Evolutionary conservation across 1,284 basidiomycete species (phyloP), one percentile per base, ranked within the genome.

Genomic region (Puccinia hordei): DNA sequence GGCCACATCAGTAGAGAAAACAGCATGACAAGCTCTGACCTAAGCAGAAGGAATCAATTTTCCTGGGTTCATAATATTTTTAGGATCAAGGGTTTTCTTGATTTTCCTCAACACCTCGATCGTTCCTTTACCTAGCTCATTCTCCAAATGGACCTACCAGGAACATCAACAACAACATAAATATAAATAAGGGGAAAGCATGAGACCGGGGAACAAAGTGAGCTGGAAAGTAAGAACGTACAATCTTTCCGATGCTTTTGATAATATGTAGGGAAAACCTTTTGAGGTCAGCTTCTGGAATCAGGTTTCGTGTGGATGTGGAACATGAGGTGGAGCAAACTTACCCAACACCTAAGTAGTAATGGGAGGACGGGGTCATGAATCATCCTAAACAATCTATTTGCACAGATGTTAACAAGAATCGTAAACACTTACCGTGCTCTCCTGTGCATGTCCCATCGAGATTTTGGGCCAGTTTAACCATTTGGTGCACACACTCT

Each of bases 401-500:
- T n/a, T 38, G 15, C 19, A 63, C 59, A 19, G 46, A 17, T 15
- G 8, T 49, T 15, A 57, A 24, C n/a, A 27, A 24, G 30, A 59
- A 59, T 59, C 12, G 35, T 38, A 27, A 76, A 84, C 75, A 33
- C 84, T 82, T 0, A 76, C 74, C 74, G 80, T 85, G 85, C 77
- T 86, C 85, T 49, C 85, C 86, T 3, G 87, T 87, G 82, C 87
- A 88, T 1, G 88, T 88, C 0, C 88, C 88, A 24, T 86, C 87
- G 19, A 88, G 83, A 27, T 84, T 83, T 82, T 87, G 87, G 0
- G 88, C 88, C 24, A 87, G 84, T 51, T 87, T 83, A 22, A 87
- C 87, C 86, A 88, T 78, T 35, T 87, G 84, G 55, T 87, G 86
- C 6, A 88, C 88, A 1, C 86, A 87, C 17, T 85, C 85, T 72